Conservation (phyloP, 2,329 filamentous ascomycete genomes). For the Colletotrichum tropicicola region DNA sequence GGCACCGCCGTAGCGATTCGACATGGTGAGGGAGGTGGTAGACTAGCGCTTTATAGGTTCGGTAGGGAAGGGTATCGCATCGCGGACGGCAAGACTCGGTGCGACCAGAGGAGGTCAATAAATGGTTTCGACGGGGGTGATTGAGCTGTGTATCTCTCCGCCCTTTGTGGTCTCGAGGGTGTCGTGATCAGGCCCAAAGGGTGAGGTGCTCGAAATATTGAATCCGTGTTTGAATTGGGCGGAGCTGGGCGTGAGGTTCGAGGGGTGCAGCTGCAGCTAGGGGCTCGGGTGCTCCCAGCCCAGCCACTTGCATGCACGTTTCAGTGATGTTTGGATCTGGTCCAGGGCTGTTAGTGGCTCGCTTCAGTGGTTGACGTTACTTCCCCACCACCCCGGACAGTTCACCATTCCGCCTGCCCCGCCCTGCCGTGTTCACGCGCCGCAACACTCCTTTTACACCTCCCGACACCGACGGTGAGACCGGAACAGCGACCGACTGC, state of each 20-base stretch:
- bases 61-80: slow-evolving; percentile 21
- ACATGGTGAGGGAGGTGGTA: slow-evolving; percentile 23
- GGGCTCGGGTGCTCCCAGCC: slow-evolving; percentile 8
- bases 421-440: neutral
- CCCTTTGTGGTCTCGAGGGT: neutral
- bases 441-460: slow-evolving; percentile 18
- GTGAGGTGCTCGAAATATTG: neutral
- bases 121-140: neutral
- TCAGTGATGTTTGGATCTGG: slow-evolving; percentile 26
- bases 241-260: neutral
- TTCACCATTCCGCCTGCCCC: slow-evolving; percentile 1
- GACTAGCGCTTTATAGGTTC: slow-evolving; percentile 21
- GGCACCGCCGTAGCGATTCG: slow-evolving; percentile 37
- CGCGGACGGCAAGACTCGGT: no score
- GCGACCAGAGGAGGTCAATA: neutral
- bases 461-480: slow-evolving; percentile 20
- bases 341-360: slow-evolving; percentile 15
- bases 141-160: no score
- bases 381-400: slow-evolving; percentile 20
- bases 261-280: slow-evolving; percentile 13
- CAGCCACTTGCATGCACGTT: slow-evolving; percentile 27
- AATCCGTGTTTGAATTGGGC: neutral
- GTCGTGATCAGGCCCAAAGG: neutral
- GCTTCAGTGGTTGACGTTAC: neutral
- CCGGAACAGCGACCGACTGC: slow-evolving; percentile 2